These are phyloP conservation scores for Aspergillus glaucus DNA, from an alignment of 2,329 filamentous ascomycete species.

Conservation along the genomic window DNA sequence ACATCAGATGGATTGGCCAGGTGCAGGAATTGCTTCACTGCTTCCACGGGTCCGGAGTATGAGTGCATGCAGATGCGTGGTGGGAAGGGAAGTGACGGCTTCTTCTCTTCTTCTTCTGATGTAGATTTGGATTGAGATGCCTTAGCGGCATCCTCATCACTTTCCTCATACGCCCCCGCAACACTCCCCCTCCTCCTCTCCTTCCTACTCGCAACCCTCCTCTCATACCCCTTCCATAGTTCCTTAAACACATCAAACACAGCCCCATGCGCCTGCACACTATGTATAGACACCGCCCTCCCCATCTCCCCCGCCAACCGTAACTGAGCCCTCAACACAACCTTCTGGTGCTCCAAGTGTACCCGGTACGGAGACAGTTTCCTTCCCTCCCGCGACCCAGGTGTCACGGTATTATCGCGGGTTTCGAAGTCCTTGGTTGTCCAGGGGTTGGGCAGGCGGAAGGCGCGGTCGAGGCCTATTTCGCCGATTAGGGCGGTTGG, in stretches of 20 bases:
- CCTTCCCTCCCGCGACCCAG: slow-evolving; percentile 56
- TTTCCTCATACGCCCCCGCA: slow-evolving; percentile 23
- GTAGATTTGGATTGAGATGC: background rate
- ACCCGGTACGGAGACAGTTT: slow-evolving; percentile 53
- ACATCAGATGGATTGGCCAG: slow-evolving; percentile 66
- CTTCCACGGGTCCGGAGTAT: slow-evolving; percentile 71
- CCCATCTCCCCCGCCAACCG: slow-evolving; percentile 53
- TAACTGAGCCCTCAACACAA: slow-evolving; percentile 52
- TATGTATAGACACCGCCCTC: slow-evolving; percentile 56
- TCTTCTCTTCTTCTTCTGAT: slow-evolving; percentile 13
- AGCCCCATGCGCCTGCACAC: slow-evolving; percentile 57
- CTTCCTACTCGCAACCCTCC: slow-evolving; percentile 43
- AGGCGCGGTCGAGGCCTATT: slow-evolving; percentile 56
- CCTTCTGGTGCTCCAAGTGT: slow-evolving; percentile 51
- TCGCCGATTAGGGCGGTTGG: slow-evolving; percentile 56
- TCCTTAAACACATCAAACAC: slow-evolving; percentile 51
- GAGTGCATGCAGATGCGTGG: slow-evolving; percentile 91
- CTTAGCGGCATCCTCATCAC: slow-evolving; percentile 20
- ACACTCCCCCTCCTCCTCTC: slow-evolving; percentile 34
- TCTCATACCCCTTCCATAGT: slow-evolving; percentile 55
- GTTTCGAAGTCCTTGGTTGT: slow-evolving; percentile 22
- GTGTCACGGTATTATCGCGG: slow-evolving; percentile 42
- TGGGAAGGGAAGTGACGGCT: slow-evolving; percentile 59
- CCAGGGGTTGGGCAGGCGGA: slow-evolving; percentile 54
- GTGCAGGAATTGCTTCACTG: slow-evolving; percentile 71